Conservation (phyloP, 345 rosid species). For the Arabidopsis arenosa region DNA sequence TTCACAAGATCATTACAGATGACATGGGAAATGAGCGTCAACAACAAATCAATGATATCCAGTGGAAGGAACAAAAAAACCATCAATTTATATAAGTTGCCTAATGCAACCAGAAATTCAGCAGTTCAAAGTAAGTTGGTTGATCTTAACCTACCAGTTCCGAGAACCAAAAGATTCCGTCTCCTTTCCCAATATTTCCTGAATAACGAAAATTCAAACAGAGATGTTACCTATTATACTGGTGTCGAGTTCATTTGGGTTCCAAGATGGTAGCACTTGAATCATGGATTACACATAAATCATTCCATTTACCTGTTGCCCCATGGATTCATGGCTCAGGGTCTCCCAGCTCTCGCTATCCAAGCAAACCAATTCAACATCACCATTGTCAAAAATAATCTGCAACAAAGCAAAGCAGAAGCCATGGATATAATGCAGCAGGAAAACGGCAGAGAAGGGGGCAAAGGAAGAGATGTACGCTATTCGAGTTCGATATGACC, state of each 20-base stretch:
- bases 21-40: background rate
- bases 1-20: slow-evolving; percentile 29
- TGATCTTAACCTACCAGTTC: slow-evolving; percentile 53
- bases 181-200: slow-evolving; percentile 49
- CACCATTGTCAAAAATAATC: slow-evolving; percentile 59
- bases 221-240: slow-evolving; percentile 23
- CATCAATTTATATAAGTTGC: slow-evolving; percentile 10
- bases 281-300: slow-evolving; percentile 6
- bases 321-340: slow-evolving; percentile 47
- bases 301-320: slow-evolving; percentile 49
- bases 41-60: background rate
- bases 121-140: slow-evolving; percentile 21
- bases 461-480: slow-evolving; percentile 13
- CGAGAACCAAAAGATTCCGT: slow-evolving; percentile 42
- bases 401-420: slow-evolving; percentile 40
- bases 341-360: slow-evolving; percentile 60
- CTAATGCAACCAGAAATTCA: slow-evolving; percentile 5
- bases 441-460: slow-evolving; percentile 10
- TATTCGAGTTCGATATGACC: slow-evolving; percentile 4
- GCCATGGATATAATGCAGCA: background rate
- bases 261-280: slow-evolving; percentile 21
- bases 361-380: slow-evolving; percentile 56
- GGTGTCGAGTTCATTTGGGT: slow-evolving; percentile 24
- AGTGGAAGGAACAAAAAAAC: background rate
- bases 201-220: slow-evolving; percentile 19